phyloP scores from a whole-genome alignment of 2,329 filamentous ascomycete species.

The Trichoderma breve region DNA sequence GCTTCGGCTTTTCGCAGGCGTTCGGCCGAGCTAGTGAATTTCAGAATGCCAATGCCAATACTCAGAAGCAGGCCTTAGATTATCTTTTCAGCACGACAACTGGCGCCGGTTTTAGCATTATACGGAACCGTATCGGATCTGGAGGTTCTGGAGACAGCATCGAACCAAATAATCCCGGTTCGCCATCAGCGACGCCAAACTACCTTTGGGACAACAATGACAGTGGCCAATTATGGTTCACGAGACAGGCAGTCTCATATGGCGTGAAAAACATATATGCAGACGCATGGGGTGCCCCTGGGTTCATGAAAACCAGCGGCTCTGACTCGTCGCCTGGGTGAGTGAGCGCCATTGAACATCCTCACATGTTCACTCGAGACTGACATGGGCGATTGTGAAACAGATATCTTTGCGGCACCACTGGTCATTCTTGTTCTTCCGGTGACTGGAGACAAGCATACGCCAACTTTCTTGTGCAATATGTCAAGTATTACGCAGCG shows the following conservation, averaged over 20 bases:
- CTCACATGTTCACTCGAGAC: background rate
- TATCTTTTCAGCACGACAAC: conserved; percentile 2
- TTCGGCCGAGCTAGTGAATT: conserved; percentile 5
- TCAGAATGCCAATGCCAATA: conserved; percentile 3
- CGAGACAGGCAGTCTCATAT: background rate
- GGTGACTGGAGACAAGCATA: conserved; percentile 13
- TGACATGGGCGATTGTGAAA: background rate
- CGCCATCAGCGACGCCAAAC: background rate
- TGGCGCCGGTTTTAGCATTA: conserved; percentile 7
- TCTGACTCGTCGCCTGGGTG: background rate
- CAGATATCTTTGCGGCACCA: conserved; percentile 1
- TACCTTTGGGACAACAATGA: conserved; percentile 7
- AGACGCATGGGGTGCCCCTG: conserved; percentile 9
- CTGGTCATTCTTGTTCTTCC: conserved; percentile 1
- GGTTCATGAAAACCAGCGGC: conserved; percentile 11
- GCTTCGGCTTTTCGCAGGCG: conserved; percentile 12
- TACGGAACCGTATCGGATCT: conserved; percentile 9
- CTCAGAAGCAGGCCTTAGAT: conserved; percentile 8
- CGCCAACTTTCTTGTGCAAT: conserved; percentile 10
- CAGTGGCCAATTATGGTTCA: conserved; percentile 6
- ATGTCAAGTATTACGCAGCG: conserved; percentile 4
- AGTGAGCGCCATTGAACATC: background rate
- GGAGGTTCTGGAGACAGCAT: conserved; percentile 7
- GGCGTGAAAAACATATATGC: conserved; percentile 1
- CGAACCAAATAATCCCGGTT: conserved; percentile 4